Conservation (phyloP, 2,329 filamentous ascomycete species). For the Cryphonectria parasitica region DNA sequence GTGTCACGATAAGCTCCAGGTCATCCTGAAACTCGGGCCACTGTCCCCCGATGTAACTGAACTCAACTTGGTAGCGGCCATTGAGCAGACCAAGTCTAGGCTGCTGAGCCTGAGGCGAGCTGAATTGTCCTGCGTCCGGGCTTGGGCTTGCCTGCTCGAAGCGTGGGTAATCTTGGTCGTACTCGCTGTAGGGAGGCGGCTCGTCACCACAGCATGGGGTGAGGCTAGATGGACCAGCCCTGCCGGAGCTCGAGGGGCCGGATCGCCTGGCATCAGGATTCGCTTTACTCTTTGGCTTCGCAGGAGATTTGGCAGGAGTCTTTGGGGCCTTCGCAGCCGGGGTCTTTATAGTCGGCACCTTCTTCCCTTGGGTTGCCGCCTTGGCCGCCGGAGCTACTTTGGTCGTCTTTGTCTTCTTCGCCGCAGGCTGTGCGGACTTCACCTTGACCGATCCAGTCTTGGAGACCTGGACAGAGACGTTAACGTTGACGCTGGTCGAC, state of each 20-base stretch:
- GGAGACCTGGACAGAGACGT: conserved; percentile 35
- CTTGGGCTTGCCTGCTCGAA: background rate
- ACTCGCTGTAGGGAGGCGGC: conserved; percentile 28
- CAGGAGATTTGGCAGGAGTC: conserved; percentile 6
- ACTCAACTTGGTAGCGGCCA: conserved; percentile 48
- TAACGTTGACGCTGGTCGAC: conserved; percentile 35
- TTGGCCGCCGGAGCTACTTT: conserved; percentile 16
- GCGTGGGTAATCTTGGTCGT: conserved; percentile 27
- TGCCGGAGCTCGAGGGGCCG: background rate
- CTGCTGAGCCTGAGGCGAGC: conserved; percentile 25
- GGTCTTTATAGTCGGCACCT: conserved; percentile 3
- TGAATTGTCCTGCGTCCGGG: conserved; percentile 22
- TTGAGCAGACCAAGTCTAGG: conserved; percentile 45
- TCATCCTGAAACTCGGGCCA: conserved; percentile 36
- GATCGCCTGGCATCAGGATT: conserved; percentile 9
- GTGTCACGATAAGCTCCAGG: conserved; percentile 43
- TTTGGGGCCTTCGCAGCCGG: conserved; percentile 10
- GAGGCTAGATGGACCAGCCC: background rate
- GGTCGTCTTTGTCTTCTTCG: conserved; percentile 37
- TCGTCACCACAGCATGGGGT: conserved; percentile 5
- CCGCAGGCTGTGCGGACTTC: conserved; percentile 24
- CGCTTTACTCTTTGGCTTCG: conserved; percentile 28
- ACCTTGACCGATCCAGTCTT: conserved; percentile 25
- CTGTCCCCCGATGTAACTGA: conserved; percentile 33
- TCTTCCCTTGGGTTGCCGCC: conserved; percentile 8